phyloP scores from a whole-genome alignment of 2,329 filamentous ascomycete species.

The Scolecobasidium constrictum region DNA sequence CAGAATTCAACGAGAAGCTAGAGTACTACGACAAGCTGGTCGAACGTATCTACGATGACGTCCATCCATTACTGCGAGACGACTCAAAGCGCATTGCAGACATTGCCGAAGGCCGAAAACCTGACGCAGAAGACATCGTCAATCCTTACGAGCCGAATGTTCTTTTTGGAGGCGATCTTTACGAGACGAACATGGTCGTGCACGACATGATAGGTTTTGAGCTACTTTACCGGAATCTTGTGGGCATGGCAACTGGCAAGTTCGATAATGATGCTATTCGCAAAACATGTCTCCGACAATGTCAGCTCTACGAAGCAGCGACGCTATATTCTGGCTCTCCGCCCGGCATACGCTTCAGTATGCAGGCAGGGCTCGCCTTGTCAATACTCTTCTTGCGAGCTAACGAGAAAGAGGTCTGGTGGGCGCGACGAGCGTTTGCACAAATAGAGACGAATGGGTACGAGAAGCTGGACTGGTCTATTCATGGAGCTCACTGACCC shows the following conservation, averaged over 20 bases:
- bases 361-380: slow-evolving; percentile 68
- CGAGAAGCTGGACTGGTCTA: slow-evolving; percentile 22
- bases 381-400: slow-evolving; percentile 69
- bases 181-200: slow-evolving; percentile 61
- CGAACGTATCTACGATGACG: slow-evolving; percentile 32
- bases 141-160: slow-evolving; percentile 59
- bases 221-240: slow-evolving; percentile 71
- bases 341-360: slow-evolving; percentile 57
- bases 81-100: slow-evolving; percentile 51
- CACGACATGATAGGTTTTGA: slow-evolving; percentile 71
- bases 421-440: slow-evolving; percentile 71
- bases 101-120: slow-evolving; percentile 44
- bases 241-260: slow-evolving; percentile 36
- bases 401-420: slow-evolving; percentile 61
- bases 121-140: slow-evolving; percentile 56
- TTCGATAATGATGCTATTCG: slow-evolving; percentile 42
- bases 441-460: slow-evolving; percentile 70
- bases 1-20: slow-evolving; percentile 56
- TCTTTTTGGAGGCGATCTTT: slow-evolving; percentile 61
- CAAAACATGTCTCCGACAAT: slow-evolving; percentile 54
- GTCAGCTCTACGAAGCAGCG: slow-evolving; percentile 70
- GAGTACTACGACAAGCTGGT: slow-evolving; percentile 36
- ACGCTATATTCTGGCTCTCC: slow-evolving; percentile 60
- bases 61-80: slow-evolving; percentile 54
- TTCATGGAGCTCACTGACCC: background rate